phyloP scores from a whole-genome alignment of 345 rosid genomes.

The Rhizophora mangle region DNA sequence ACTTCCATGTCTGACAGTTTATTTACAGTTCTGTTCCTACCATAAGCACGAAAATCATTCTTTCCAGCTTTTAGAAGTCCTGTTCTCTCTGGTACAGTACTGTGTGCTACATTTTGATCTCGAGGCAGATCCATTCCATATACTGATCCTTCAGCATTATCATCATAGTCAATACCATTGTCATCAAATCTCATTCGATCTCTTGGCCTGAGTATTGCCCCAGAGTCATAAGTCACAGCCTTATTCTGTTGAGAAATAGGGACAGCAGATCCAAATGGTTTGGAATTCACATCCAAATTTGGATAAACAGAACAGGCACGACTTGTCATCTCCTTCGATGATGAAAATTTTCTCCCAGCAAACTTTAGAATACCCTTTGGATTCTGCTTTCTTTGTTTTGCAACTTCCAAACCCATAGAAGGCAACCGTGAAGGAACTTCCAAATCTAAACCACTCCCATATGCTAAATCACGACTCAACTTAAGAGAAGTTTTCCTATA shows the following conservation, averaged over 20 bases:
- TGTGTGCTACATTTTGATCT: conserved; percentile 35
- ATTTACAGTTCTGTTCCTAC: conserved; percentile 36
- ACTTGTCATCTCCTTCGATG: conserved; percentile 34
- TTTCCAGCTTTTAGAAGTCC: conserved; percentile 48
- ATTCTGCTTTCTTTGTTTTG: conserved; percentile 57
- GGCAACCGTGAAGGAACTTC: conserved; percentile 48
- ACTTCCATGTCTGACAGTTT: conserved; percentile 34
- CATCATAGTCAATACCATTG: conserved; percentile 23
- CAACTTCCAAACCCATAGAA: conserved; percentile 32
- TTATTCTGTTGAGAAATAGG: conserved; percentile 41
- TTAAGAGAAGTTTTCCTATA: conserved; percentile 48
- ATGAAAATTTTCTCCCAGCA: conserved; percentile 43
- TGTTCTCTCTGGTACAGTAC: conserved; percentile 36
- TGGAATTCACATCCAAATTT: conserved; percentile 49
- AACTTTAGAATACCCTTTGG: conserved; percentile 58
- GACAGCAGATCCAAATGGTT: conserved; percentile 36
- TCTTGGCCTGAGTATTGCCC: conserved; percentile 40
- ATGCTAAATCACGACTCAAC: conserved; percentile 40
- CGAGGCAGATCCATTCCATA: conserved; percentile 57
- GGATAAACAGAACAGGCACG: conserved; percentile 42
- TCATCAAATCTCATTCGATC: conserved; percentile 46
- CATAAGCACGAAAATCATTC: conserved; percentile 43
- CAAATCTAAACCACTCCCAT: conserved; percentile 38
- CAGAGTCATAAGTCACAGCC: conserved; percentile 42
- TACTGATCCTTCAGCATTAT: conserved; percentile 46